phyloP scores from a whole-genome alignment of 139 green algal genomes.

The Volvox reticuliferus region DNA sequence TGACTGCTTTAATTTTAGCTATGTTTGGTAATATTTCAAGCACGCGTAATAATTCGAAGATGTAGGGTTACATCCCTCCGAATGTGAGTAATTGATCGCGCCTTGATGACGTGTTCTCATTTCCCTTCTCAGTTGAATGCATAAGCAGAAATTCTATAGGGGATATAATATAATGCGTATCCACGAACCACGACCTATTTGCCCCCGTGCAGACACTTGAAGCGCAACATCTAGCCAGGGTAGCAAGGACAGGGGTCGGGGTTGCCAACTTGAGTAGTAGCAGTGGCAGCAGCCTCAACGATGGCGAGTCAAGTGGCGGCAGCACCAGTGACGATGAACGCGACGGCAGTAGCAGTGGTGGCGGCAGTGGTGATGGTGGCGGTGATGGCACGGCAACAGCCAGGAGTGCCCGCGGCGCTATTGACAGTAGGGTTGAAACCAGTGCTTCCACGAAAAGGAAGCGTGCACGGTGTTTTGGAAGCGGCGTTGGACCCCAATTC shows the following conservation, averaged over 20 bases:
- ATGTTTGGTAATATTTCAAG: no score
- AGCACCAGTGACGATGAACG: neutral
- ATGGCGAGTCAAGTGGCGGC: conserved; percentile 5
- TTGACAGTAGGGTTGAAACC: neutral
- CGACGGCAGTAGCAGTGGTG: conserved; percentile 14
- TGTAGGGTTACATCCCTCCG: no score
- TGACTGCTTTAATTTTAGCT: no score
- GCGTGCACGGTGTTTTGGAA: no score
- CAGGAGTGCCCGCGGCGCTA: neutral
- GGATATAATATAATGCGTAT: no score
- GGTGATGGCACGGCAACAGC: neutral
- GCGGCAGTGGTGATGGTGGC: neutral
- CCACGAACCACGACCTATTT: no score
- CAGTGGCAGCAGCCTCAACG: conserved; percentile 24
- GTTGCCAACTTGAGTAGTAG: neutral
- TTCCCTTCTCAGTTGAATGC: no score
- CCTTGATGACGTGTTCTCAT: no score
- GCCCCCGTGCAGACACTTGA: conserved; percentile 14
- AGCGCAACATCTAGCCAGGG: conserved; percentile 25
- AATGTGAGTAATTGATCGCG: no score
- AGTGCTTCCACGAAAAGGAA: neutral
- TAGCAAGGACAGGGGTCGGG: neutral
- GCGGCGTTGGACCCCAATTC: no score
- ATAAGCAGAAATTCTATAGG: no score
- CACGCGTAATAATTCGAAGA: no score